A percentile compares a stretch with the other conserved stretches of the same genome.
phyloP scores from a whole-genome alignment of 805 yeast species.

The Candida germanica region DNA sequence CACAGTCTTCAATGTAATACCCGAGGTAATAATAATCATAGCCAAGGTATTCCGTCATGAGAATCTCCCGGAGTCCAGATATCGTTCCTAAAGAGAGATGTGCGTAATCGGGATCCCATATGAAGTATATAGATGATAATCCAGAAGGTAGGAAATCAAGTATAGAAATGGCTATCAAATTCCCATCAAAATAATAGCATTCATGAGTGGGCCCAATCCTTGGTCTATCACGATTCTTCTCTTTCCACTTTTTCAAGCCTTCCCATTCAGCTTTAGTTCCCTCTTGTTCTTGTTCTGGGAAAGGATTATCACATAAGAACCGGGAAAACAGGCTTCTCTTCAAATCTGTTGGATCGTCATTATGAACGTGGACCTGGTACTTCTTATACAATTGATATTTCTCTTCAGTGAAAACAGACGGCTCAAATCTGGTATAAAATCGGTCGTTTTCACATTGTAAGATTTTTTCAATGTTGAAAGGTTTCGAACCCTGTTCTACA shows the following conservation, averaged over 20 bases:
- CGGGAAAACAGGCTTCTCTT: slow-evolving; percentile 49
- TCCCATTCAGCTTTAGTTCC: slow-evolving; percentile 37
- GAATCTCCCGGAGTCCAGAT: slow-evolving; percentile 69
- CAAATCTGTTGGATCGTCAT: slow-evolving; percentile 51
- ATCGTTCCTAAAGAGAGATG: slow-evolving; percentile 72
- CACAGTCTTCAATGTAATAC: slow-evolving; percentile 73
- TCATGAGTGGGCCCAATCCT: slow-evolving; percentile 72
- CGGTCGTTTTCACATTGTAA: slow-evolving; percentile 37
- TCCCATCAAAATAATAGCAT: slow-evolving; percentile 62
- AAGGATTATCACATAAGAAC: slow-evolving; percentile 72
- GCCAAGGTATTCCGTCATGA: slow-evolving; percentile 46
- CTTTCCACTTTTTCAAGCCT: slow-evolving; percentile 37
- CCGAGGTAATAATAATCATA: slow-evolving; percentile 71
- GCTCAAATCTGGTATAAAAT: slow-evolving; percentile 49
- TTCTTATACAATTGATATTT: slow-evolving; percentile 61
- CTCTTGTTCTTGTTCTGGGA: slow-evolving; percentile 26
- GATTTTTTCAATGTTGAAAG: slow-evolving; percentile 29
- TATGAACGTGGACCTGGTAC: slow-evolving; percentile 71
- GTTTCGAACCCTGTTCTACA: slow-evolving; percentile 13
- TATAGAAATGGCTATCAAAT: slow-evolving; percentile 71
- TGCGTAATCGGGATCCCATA: slow-evolving; percentile 81
- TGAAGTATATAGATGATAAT: slow-evolving; percentile 79
- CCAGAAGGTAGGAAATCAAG: slow-evolving; percentile 74
- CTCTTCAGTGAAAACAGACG: slow-evolving; percentile 49
- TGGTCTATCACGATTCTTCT: not conserved